Percentiles rank a stretch among this genome's conserved stretches.
Evolutionary conservation across 2,329 filamentous ascomycete genomes (phyloP).

Genomic region (Penicillium janthinellum): DNA sequence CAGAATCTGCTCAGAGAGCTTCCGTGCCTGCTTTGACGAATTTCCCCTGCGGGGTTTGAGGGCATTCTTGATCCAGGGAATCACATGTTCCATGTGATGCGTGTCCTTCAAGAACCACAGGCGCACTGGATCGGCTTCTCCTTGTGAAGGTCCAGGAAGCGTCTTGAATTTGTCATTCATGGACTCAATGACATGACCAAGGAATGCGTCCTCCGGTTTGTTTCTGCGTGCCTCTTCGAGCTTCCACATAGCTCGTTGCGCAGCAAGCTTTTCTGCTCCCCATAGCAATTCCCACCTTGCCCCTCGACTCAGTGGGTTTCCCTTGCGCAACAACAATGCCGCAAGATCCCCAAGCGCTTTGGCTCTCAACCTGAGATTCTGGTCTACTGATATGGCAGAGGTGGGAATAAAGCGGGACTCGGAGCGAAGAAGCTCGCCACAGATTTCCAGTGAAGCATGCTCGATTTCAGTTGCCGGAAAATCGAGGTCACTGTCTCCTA

Average conservation of each 20-base stretch:
- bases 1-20: slow-evolving; percentile 50
- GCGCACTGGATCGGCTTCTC: slow-evolving; percentile 78
- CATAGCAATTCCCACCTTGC: slow-evolving; percentile 81
- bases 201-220: slow-evolving; percentile 64
- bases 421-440: slow-evolving; percentile 78
- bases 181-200: slow-evolving; percentile 73
- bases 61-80: slow-evolving; percentile 77
- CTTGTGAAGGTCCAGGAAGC: slow-evolving; percentile 62
- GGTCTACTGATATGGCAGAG: slow-evolving; percentile 73
- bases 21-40: slow-evolving; percentile 54
- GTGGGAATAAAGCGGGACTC: slow-evolving; percentile 72
- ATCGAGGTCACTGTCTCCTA: slow-evolving; percentile 64
- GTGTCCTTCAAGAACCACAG: slow-evolving; percentile 83
- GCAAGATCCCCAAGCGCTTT: slow-evolving; percentile 76
- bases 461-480: slow-evolving; percentile 73
- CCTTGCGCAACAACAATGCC: slow-evolving; percentile 65
- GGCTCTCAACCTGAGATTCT: slow-evolving; percentile 73
- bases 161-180: slow-evolving; percentile 78
- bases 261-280: slow-evolving; percentile 86
- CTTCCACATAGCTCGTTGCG: slow-evolving; percentile 77
- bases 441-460: slow-evolving; percentile 74
- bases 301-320: slow-evolving; percentile 63
- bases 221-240: slow-evolving; percentile 70
- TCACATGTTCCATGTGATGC: slow-evolving; percentile 69
- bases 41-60: slow-evolving; percentile 72